Evolutionary conservation across 768 basidiomycete species (phyloP), one percentile per base, ranked within the genome.

Genomic region (Mycena olivaceomarginata): DNA sequence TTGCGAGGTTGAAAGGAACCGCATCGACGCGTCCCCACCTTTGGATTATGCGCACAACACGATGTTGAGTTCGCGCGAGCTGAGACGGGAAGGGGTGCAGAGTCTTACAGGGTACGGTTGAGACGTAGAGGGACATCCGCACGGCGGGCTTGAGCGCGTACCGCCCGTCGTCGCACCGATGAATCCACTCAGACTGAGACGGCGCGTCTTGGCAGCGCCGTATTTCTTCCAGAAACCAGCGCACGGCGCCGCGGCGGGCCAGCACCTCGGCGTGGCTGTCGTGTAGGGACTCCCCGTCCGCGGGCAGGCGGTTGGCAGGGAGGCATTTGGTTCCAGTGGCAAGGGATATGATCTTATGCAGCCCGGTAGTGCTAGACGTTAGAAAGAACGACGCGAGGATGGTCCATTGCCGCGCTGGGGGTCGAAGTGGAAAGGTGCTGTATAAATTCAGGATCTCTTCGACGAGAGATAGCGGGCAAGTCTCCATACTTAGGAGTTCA

Each of bases 241-340:
- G 90, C 57, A 94, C 82, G 0, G 94, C 92, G 11, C 94, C 93
- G 41, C 98, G 89, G 22, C 96, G 91, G 2, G 97, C 97, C n/a
- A 98, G 88, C 25, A 98, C 91, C 85, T 99, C 98, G 12, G 98
- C 98, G 83, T 99, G 98, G 68, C 91, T 94, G 81, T 98, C 98
- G 81, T 98, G 97, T 20, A 98, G 78, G 1, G 92, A 90, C 81
- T 98, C 96, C 0, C 98, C 98, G 40, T 88, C 87, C 7, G 84
- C 80, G 0, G 97, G 93, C 0, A 97, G 86, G 70, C 89, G 90
- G 5, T 82, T 80, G 5, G 85, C 89, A 2, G 98, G 95, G 0
- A 97, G 89, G 80, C 95, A 97, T 86, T 98, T 98, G 4, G 95
- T 94, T 13, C 98, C 97, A 10, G 96, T 95, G 0, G 90, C 93